Conservation (phyloP, 768 basidiomycete species). For the Tubosaeta sp. region DNA sequence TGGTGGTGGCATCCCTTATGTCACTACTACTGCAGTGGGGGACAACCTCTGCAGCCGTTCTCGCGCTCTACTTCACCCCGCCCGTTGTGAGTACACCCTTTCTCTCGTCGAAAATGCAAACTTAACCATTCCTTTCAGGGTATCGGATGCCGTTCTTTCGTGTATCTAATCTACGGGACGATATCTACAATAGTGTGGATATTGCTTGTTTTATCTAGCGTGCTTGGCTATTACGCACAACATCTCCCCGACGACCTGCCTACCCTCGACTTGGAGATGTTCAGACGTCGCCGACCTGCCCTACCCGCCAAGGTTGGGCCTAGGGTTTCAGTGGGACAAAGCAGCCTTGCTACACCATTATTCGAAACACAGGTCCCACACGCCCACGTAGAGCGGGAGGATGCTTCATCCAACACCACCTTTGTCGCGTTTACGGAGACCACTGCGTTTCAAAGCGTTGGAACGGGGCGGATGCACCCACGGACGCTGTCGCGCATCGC, state of each 20-base stretch:
- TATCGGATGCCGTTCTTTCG: slow-evolving; percentile 33
- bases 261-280: background rate
- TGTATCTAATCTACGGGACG: slow-evolving; percentile 29
- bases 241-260: background rate
- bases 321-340: background rate
- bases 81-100: slow-evolving; percentile 18
- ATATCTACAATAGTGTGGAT: slow-evolving; percentile 30
- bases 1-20: slow-evolving; percentile 28
- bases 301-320: too few species aligned
- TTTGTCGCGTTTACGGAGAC: too few species aligned
- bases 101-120: background rate
- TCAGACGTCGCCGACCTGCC: too few species aligned
- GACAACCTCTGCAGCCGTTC: slow-evolving; percentile 25
- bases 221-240: background rate
- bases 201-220: slow-evolving; percentile 28
- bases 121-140: slow-evolving; percentile 8
- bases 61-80: slow-evolving; percentile 26
- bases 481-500: background rate
- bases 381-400: too few species aligned
- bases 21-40: slow-evolving; percentile 32
- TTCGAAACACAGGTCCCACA: background rate
- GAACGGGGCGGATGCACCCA: background rate
- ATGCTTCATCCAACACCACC: too few species aligned
- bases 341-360: background rate
- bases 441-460: too few species aligned